Percentiles rank a stretch among this genome's conserved stretches.
These are phyloP conservation scores for Ilex asprella DNA, from an alignment of 257 asterid genomes.

Conservation along the genomic window DNA sequence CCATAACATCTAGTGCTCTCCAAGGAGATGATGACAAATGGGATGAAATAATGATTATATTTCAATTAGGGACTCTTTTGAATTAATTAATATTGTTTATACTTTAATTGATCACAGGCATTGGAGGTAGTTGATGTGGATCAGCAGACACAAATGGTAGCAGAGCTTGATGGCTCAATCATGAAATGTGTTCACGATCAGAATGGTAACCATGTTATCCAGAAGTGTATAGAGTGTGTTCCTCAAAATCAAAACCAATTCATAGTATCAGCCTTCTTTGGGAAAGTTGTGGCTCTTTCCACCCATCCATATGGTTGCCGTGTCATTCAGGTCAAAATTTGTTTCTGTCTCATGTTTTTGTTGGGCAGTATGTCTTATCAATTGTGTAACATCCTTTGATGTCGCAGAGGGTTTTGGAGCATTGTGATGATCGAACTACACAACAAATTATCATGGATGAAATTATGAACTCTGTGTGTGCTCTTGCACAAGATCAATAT, in stretches of 20 bases:
- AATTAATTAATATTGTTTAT: background rate
- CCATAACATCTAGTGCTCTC: background rate
- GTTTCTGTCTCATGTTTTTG: slow-evolving; percentile 8
- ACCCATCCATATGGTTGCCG: slow-evolving; percentile 92
- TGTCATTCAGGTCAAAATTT: slow-evolving; percentile 74
- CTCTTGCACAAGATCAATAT: slow-evolving; percentile 74
- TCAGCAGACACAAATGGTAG: slow-evolving; percentile 59
- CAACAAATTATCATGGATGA: slow-evolving; percentile 62
- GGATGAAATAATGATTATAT: background rate
- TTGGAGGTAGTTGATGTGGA: slow-evolving; percentile 80
- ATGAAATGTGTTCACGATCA: slow-evolving; percentile 86
- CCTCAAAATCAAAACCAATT: slow-evolving; percentile 65
- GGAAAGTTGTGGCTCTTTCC: slow-evolving; percentile 71
- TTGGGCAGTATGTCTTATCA: slow-evolving; percentile 1
- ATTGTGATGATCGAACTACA: slow-evolving; percentile 52
- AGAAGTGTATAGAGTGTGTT: slow-evolving; percentile 77
- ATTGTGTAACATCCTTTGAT: background rate
- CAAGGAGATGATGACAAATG: background rate
- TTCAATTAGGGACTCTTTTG: background rate
- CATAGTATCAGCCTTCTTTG: slow-evolving; percentile 59
- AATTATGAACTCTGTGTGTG: slow-evolving; percentile 60
- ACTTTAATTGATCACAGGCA: slow-evolving; percentile 41
- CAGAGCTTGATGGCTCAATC: slow-evolving; percentile 78
- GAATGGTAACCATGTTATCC: slow-evolving; percentile 90
- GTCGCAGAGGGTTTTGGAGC: slow-evolving; percentile 79